Conservation (phyloP, 2,329 filamentous ascomycete genomes). For the Aspergillus uvarum region DNA sequence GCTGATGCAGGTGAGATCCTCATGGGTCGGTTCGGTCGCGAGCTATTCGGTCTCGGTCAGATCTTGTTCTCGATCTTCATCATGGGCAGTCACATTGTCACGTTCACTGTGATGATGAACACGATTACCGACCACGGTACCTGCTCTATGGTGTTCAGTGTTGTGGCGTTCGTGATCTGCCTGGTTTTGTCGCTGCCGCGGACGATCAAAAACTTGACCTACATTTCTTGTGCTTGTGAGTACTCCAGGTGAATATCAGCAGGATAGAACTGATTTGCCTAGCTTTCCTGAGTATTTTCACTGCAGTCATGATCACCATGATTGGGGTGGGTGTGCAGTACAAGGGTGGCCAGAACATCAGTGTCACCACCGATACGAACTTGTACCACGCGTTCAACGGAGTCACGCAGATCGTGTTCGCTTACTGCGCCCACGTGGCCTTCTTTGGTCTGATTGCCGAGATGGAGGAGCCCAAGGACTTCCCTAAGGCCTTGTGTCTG, state of each 20-base stretch:
- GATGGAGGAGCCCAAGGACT: conserved; percentile 60
- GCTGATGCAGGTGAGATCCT: conserved; percentile 66
- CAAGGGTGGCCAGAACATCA: conserved; percentile 37
- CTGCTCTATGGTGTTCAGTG: conserved; percentile 63
- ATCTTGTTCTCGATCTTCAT: conserved; percentile 66
- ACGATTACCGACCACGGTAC: conserved; percentile 61
- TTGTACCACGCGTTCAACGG: conserved; percentile 59
- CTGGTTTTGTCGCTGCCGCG: conserved; percentile 60
- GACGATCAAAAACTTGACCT: conserved; percentile 62
- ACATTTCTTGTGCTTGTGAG: conserved; percentile 58
- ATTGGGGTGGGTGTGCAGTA: conserved; percentile 60
- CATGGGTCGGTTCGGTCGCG: conserved; percentile 59
- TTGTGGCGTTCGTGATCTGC: conserved; percentile 60
- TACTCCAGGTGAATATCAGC: neutral
- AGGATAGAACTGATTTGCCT: neutral
- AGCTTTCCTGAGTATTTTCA: conserved; percentile 63
- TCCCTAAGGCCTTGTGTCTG: conserved; percentile 61
- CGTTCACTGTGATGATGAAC: conserved; percentile 67
- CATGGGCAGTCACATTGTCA: conserved; percentile 69
- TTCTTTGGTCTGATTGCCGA: conserved; percentile 68
- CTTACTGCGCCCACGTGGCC: conserved; percentile 67
- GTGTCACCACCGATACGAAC: conserved; percentile 41
- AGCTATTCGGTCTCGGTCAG: conserved; percentile 63
- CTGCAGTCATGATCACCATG: conserved; percentile 67
- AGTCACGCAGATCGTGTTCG: conserved; percentile 69